Evolutionary conservation across 805 yeast genomes (phyloP), one percentile per base, ranked within the genome.

Genomic region (Pichia rugopelliculosa): DNA sequence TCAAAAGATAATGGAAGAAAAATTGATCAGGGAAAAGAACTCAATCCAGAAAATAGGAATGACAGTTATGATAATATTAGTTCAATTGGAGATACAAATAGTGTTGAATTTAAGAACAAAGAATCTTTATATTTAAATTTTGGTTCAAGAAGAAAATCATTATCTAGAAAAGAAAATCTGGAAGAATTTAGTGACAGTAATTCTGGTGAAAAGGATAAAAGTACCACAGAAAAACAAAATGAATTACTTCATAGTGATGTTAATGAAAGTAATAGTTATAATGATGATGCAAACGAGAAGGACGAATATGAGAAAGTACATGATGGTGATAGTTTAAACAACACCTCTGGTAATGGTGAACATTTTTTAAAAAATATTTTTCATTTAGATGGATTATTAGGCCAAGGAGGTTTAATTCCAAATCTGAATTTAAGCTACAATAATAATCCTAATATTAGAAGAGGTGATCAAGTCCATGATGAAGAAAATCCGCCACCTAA

Each of bases 401-500:
- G 51, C 3, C 50, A 47, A 36, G 53, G 55, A 3, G 55, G 55
- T 17, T 25, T 51, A 11, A 42, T 36, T 9, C 56, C 49, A 36
- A 53, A 36, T 44, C 4, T 44, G 4, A 48, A 48, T 23, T 9
- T 44, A 15, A 5, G 40, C 36, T 22, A 48, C 42, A 17, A 30
- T n/a, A 15, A 46, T 44, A 17, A 44, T 26, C 5, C 24, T 15
- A 42, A 30, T n/a, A 15, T 8, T 2, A 13, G 36, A 24, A 13
- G 42, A 30, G 41, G 44, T 18, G 27, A 45, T 26, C 38, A 25
- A 3, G 41, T 30, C 17, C 37, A 42, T 20, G 54, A 44, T 21
- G 41, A 39, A 20, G 59, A 68, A 48, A 65, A 42, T 22, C 46
- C 46, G 4, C 44, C 36, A 10, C 48, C 46, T 3, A 39, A 49